Conservation (phyloP, 495 filamentous ascomycete species). For the Cladorrhinum samala region DNA sequence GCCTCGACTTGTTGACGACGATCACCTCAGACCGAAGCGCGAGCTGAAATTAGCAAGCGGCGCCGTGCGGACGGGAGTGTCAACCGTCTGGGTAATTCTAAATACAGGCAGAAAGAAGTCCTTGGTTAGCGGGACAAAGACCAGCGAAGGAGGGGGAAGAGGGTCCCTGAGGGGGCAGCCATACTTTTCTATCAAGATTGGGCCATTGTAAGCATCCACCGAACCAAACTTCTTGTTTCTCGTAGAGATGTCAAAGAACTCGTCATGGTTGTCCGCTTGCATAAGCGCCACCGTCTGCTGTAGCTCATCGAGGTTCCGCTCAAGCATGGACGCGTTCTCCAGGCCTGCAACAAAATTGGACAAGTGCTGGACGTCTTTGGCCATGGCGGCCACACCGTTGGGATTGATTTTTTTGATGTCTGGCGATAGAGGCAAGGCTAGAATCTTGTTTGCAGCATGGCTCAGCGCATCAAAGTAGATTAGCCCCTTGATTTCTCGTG, state of each 20-base stretch:
- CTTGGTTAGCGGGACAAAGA: no score
- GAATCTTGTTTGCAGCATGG: constrained; percentile 80
- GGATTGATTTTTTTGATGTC: constrained; percentile 80
- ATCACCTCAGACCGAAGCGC: constrained; percentile 62
- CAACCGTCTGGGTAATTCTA: constrained; percentile 59
- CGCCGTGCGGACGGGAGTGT: constrained; percentile 50
- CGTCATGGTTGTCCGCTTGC: constrained; percentile 80
- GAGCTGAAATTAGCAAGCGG: constrained; percentile 62
- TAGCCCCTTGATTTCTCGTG: constrained; percentile 89
- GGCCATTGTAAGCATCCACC: constrained; percentile 85
- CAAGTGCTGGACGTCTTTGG: constrained; percentile 76
- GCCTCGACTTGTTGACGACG: background rate
- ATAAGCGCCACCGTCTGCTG: constrained; percentile 84
- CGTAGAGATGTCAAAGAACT: constrained; percentile 84
- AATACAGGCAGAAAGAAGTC: no score
- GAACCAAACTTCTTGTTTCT: constrained; percentile 87
- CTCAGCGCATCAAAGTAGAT: constrained; percentile 96
- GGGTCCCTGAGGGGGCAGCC: no score
- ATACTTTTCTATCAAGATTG: constrained; percentile 81
- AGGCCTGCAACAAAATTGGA: constrained; percentile 78
- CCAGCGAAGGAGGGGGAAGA: background rate
- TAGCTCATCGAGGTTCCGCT: constrained; percentile 83
- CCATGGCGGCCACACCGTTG: constrained; percentile 72
- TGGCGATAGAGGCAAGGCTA: constrained; percentile 75
- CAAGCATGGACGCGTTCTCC: constrained; percentile 67